Percentiles rank a stretch among this genome's conserved stretches.
Evolutionary conservation across 129 eudicot genomes (phyloP).

Genomic region (Escallonia herrerae): DNA sequence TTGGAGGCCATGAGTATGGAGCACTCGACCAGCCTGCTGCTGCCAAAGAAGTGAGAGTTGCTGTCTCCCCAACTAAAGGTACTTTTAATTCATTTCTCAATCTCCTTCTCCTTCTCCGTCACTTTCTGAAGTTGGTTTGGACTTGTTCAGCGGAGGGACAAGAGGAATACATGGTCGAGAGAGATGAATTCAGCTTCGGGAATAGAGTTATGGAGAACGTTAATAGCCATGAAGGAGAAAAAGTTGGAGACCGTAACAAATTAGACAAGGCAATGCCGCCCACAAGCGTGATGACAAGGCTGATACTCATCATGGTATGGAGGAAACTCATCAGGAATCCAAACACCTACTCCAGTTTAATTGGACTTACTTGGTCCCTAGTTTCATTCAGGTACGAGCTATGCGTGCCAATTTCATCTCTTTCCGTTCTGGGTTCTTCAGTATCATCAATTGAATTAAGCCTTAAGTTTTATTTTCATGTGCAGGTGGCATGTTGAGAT

Average conservation of each 20-base stretch:
- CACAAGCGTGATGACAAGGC: constrained; percentile 92
- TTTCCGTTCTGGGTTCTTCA: background rate
- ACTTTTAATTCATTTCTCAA: background rate
- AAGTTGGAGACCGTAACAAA: constrained; percentile 23
- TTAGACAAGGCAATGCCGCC: constrained; percentile 67
- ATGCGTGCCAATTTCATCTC: background rate
- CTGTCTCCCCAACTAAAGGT: constrained; percentile 67
- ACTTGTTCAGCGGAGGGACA: constrained; percentile 30
- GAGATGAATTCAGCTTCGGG: constrained; percentile 62
- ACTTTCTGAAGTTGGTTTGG: background rate
- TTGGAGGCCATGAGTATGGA: constrained; percentile 72
- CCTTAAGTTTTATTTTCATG: background rate
- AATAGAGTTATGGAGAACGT: constrained; percentile 49
- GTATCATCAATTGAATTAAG: too few species aligned
- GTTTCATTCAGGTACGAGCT: constrained; percentile 63
- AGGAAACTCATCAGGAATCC: constrained; percentile 88
- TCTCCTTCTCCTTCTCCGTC: background rate
- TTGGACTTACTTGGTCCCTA: constrained; percentile 83
- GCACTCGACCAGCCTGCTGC: constrained; percentile 45
- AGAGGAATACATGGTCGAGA: constrained; percentile 43
- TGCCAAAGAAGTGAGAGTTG: constrained; percentile 47
- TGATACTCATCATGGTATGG: constrained; percentile 94
- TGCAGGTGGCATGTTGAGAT: constrained; percentile 37
- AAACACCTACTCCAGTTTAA: constrained; percentile 82
- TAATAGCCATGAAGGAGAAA: constrained; percentile 24